phyloP scores from a whole-genome alignment of 495 filamentous ascomycete genomes.

The Pyrenopolyporus hunteri region DNA sequence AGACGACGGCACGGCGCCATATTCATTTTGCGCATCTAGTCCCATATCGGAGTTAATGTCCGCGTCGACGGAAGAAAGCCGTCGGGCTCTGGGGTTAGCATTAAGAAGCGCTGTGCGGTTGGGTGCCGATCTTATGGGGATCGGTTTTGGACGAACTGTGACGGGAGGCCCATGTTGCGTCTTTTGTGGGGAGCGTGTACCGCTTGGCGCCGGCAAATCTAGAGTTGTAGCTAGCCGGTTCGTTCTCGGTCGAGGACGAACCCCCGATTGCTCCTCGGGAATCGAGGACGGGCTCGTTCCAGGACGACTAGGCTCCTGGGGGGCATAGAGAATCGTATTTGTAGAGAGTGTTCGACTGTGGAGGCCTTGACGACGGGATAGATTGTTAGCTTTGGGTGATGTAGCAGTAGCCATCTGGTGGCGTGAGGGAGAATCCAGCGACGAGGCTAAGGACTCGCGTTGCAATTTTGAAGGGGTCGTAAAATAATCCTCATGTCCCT shows the following conservation, averaged over 20 bases:
- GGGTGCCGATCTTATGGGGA: conserved; percentile 36
- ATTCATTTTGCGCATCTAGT: conserved; percentile 63
- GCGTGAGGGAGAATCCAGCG: conserved; percentile 31
- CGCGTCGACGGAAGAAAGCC: conserved; percentile 64
- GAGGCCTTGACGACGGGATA: conserved; percentile 43
- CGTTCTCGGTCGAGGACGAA: conserved; percentile 43
- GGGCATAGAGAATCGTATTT: conserved; percentile 78
- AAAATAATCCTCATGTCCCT: conserved; percentile 56
- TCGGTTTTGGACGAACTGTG: conserved; percentile 27
- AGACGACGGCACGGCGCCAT: conserved; percentile 71
- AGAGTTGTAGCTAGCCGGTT: conserved; percentile 33
- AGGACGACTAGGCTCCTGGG: conserved; percentile 47
- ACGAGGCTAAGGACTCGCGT: conserved; percentile 20
- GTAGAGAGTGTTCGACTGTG: conserved; percentile 74
- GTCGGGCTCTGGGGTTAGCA: conserved; percentile 45
- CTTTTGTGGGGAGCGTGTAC: conserved; percentile 39
- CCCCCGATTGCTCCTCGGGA: conserved; percentile 42
- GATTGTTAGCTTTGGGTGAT: conserved; percentile 43
- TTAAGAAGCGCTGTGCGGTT: conserved; percentile 41
- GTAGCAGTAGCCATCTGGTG: conserved; percentile 31
- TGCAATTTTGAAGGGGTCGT: conserved; percentile 47
- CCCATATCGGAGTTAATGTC: conserved; percentile 78
- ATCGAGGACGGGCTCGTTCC: conserved; percentile 57
- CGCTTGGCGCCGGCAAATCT: conserved; percentile 26
- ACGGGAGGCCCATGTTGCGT: conserved; percentile 15